phyloP scores from a whole-genome alignment of 2,329 filamentous ascomycete species.

The Malbranchea zuffiana region DNA sequence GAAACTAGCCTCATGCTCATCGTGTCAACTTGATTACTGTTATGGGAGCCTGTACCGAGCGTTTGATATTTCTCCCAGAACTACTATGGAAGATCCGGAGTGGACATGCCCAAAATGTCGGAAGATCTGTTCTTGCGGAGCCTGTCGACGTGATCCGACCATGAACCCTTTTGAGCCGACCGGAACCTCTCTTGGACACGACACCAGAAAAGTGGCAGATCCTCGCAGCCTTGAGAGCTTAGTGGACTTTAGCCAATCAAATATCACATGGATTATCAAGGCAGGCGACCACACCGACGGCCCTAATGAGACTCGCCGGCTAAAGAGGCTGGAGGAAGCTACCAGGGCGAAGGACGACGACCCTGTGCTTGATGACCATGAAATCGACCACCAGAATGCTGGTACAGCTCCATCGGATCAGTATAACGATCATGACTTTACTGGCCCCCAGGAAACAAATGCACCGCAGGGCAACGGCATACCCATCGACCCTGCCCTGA shows the following conservation, averaged over 20 bases:
- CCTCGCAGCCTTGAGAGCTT: slow-evolving; percentile 80
- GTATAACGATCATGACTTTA: slow-evolving; percentile 11
- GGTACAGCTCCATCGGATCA: slow-evolving; percentile 6
- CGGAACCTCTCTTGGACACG: slow-evolving; percentile 77
- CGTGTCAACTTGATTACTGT: slow-evolving; percentile 70
- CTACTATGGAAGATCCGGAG: slow-evolving; percentile 64
- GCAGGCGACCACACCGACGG: slow-evolving; percentile 36
- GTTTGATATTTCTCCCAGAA: slow-evolving; percentile 79
- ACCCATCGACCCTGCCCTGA: slow-evolving; percentile 36
- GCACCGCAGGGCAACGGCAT: slow-evolving; percentile 23
- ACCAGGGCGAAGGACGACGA: slow-evolving; percentile 41
- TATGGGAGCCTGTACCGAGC: slow-evolving; percentile 88
- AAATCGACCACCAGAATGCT: slow-evolving; percentile 32
- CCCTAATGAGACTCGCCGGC: slow-evolving; percentile 26
- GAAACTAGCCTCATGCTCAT: slow-evolving; percentile 71
- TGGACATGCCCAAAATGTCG: slow-evolving; percentile 87
- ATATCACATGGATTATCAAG: slow-evolving; percentile 68
- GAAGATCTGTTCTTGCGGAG: slow-evolving; percentile 75
- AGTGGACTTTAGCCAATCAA: slow-evolving; percentile 83
- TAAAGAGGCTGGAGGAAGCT: slow-evolving; percentile 43
- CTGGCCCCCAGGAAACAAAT: slow-evolving; percentile 6
- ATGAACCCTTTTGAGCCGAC: slow-evolving; percentile 75
- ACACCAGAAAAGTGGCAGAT: slow-evolving; percentile 83
- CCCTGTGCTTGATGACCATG: slow-evolving; percentile 35
- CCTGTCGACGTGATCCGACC: slow-evolving; percentile 58